phyloP scores from a whole-genome alignment of 2,329 filamentous ascomycete species.

The Aspergillus jensenii region DNA sequence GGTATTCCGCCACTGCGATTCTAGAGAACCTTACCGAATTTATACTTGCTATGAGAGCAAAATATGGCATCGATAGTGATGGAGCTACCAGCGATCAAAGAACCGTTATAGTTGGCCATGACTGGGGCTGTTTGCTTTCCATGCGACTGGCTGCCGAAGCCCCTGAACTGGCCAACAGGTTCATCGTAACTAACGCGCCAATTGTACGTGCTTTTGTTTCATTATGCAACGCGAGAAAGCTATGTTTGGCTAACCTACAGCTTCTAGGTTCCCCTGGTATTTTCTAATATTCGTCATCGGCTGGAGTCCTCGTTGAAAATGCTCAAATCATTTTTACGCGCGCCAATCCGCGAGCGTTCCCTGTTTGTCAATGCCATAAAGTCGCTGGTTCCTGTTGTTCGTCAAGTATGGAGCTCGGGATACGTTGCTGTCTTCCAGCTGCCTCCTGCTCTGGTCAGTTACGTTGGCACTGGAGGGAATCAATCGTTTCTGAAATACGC shows the following conservation, averaged over 20 bases:
- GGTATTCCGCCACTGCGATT: constrained; percentile 52
- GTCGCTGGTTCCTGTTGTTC: constrained; percentile 48
- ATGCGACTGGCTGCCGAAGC: constrained; percentile 61
- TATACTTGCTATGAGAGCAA: constrained; percentile 50
- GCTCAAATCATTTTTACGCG: constrained; percentile 48
- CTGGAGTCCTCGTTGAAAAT: constrained; percentile 49
- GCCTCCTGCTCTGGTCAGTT: constrained; percentile 45
- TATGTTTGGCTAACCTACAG: background rate
- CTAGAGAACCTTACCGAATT: constrained; percentile 56
- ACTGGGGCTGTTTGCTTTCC: constrained; percentile 55
- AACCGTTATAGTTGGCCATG: constrained; percentile 52
- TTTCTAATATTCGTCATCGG: constrained; percentile 44
- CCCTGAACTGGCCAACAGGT: constrained; percentile 54
- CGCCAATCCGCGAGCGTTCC: constrained; percentile 45
- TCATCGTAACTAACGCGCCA: constrained; percentile 54
- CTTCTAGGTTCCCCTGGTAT: constrained; percentile 41
- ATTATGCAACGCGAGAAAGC: background rate
- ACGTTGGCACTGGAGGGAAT: constrained; percentile 51
- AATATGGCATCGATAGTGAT: constrained; percentile 42
- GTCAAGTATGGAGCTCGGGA: constrained; percentile 50
- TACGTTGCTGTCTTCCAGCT: constrained; percentile 58
- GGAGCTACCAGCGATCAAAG: constrained; percentile 39
- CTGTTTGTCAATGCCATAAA: constrained; percentile 46
- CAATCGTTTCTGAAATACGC: constrained; percentile 47
- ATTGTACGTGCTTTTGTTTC: constrained; percentile 43